Evolutionary conservation across 2,329 filamentous ascomycete genomes (phyloP), one percentile per base, ranked within the genome.

Genomic region (Sporothrix luriei): DNA sequence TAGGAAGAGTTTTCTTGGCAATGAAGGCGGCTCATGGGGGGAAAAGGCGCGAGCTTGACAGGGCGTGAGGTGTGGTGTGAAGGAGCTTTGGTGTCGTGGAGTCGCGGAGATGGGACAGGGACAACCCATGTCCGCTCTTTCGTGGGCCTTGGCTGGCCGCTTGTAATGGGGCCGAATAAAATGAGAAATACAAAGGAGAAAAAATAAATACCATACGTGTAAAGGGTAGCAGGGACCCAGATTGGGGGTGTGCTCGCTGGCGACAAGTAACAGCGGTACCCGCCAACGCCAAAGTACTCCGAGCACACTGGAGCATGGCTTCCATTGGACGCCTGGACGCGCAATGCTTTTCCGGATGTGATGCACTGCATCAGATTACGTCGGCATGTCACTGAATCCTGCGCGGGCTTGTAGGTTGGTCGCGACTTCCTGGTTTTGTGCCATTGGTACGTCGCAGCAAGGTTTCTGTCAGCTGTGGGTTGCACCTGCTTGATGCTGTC

Each of bases 231-330:
- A 59, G 54, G 43, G 54, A 16, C n/a, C 43, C 9, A 33, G 6
- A 7, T n/a, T 33, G 11, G 59, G 24, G n/a, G 19, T 3, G 59
- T 19, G n/a, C 21, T 24, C 24, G 19, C 48, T n/a, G 29, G 16
- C 55, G 55, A 33, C 55, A 38, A 70, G 69, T 65, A 70, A 68
- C 69, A 65, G 69, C n/a, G 40, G 64, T 65, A 24, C 55, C 69
- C 69, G 67, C 62, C 16, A 51, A 11, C 10, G 19, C 46, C 57
- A 29, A 64, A 55, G 19, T 52, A 52, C 26, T 3, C 10, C 16
- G 46, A 33, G 4, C 33, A 33, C 33, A 33, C 33, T 33, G 33
- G 33, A 33, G 33, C 33, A 33, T 33, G 5, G 33, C 33, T 33
- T 33, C 33, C 5, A 46, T 48, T 16, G 61, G 57, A n/a, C n/a